phyloP scores from a whole-genome alignment of 495 filamentous ascomycete genomes.

The Xylaria grammica region DNA sequence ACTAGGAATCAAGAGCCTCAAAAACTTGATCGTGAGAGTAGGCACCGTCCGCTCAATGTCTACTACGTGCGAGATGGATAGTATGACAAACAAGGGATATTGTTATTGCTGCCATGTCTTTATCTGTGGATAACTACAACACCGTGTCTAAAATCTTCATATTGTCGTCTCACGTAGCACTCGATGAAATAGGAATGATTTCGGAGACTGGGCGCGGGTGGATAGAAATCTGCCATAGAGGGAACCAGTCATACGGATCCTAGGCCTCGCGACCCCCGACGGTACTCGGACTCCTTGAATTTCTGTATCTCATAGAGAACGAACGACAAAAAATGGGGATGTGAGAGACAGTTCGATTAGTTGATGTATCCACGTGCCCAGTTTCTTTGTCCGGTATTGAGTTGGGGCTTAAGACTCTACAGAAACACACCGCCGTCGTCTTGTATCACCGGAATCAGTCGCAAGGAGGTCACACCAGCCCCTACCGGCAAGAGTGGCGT shows the following conservation, averaged over 20 bases:
- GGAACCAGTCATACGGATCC: background rate
- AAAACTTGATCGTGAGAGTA: too few species aligned
- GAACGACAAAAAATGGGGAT: background rate
- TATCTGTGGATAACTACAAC: too few species aligned
- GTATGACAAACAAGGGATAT: too few species aligned
- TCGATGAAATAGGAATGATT: background rate
- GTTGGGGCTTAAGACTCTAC: background rate
- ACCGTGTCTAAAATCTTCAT: too few species aligned
- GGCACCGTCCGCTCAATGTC: too few species aligned
- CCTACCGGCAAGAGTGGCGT: slow-evolving; percentile 3
- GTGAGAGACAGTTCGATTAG: background rate
- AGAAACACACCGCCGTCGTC: slow-evolving; percentile 12
- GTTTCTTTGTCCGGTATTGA: background rate
- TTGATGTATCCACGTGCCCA: background rate
- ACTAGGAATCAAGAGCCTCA: too few species aligned
- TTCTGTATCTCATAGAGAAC: background rate
- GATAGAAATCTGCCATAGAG: too few species aligned
- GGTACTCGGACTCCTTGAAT: background rate
- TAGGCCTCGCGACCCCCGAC: background rate
- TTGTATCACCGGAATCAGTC: slow-evolving; percentile 1
- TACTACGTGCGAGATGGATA: too few species aligned
- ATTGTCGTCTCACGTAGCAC: background rate
- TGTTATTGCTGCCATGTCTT: too few species aligned
- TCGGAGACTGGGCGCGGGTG: too few species aligned
- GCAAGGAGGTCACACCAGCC: background rate